Base-by-base conservation (phyloP, 495 filamentous ascomycete species). In the Letharia columbiana region DNA sequence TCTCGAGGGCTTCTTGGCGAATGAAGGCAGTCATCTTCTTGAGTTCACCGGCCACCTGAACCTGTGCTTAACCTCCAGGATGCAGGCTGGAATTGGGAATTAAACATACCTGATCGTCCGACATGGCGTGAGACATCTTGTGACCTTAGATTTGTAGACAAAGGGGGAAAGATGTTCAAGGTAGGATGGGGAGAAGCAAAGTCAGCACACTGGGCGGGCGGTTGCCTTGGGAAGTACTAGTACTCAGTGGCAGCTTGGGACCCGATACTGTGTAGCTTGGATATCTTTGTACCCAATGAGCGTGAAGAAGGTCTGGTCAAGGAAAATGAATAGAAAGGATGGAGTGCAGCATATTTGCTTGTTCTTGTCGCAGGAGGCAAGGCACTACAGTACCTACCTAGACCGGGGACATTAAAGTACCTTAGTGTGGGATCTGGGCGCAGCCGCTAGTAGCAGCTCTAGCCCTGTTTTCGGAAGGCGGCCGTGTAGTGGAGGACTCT, bases 1-100 rank as follows among this genome's bases (percentile, higher is more conserved):
- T 99, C 76, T 99, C 95, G 47, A 87, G 80, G 35, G 95, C 95
- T 83, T 99, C 95, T 80, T 97, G 92, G 75, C 89, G 89, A 86
- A 99, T 99, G 89, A 99, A 99, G 76, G 92, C 91, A 57, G 95
- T 98, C 95, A 99, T 99, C 83, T 99, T 99, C 82, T 88, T 90
- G 76, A 99, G 90, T 84, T 99, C 95, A 76, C 85, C 84, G 74
- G 87, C 84, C 79, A 99, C 93, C 92, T 97, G 70, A 66, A 45
- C 60, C 49, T 35, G 52, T 67, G 64, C 42, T 59, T 71, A 61
- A 57, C 5, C 62, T 58, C 40, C 8, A 28, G 6, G 5, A 35
- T 6, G 23, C 17, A n/a, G n/a, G 13, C 2, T 33, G 18, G 28
- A 8, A 17, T 12, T 33, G 44, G n/a, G 2, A 13, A 12, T 5